These are phyloP conservation scores for Rhodotorula sp. DNA, from an alignment of 1,284 basidiomycete species.

Conservation along the genomic window DNA sequence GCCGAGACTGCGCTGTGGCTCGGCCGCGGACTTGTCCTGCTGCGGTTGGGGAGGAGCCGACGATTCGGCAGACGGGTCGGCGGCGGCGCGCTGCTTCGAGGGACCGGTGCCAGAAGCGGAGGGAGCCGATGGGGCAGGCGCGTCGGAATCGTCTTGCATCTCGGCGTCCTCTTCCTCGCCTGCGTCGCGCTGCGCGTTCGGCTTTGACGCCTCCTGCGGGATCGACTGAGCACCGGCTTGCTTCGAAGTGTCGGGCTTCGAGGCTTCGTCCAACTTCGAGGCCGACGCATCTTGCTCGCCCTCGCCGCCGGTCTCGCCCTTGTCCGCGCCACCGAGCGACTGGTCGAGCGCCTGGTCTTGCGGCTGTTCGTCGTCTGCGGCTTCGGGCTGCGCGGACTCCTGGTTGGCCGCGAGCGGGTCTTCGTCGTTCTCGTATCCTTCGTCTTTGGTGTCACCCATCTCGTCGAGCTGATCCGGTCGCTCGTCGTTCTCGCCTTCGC, in stretches of 20 bases:
- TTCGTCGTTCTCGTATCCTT: constrained; percentile 45
- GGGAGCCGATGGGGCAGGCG: constrained; percentile 20
- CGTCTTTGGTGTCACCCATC: constrained; percentile 46
- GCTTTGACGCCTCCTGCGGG: constrained; percentile 14
- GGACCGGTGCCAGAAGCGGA: constrained; percentile 32
- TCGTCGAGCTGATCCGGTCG: constrained; percentile 48
- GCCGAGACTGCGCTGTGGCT: constrained; percentile 67
- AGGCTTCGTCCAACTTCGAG: constrained; percentile 55
- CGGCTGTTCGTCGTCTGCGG: constrained; percentile 42
- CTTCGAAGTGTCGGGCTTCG: constrained; percentile 42
- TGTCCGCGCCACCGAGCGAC: constrained; percentile 45
- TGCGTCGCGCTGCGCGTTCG: constrained; percentile 19
- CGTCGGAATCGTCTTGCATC: constrained; percentile 32
- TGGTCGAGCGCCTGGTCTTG: constrained; percentile 34
- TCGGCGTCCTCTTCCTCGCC: constrained; percentile 18
- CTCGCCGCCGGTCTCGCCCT: constrained; percentile 45
- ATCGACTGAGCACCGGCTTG: constrained; percentile 20
- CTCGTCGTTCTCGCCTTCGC: constrained; percentile 43
- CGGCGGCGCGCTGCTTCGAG: constrained; percentile 32
- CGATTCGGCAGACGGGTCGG: constrained; percentile 35
- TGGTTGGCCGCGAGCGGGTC: constrained; percentile 36
- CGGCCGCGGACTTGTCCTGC: constrained; percentile 16
- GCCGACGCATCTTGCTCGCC: constrained; percentile 46
- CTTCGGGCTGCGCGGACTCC: constrained; percentile 28
- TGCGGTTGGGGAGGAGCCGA: constrained; percentile 10